These are phyloP conservation scores for Globisporangium viniferum DNA, from an alignment of 352 stramenopile species.

Conservation along the genomic window DNA sequence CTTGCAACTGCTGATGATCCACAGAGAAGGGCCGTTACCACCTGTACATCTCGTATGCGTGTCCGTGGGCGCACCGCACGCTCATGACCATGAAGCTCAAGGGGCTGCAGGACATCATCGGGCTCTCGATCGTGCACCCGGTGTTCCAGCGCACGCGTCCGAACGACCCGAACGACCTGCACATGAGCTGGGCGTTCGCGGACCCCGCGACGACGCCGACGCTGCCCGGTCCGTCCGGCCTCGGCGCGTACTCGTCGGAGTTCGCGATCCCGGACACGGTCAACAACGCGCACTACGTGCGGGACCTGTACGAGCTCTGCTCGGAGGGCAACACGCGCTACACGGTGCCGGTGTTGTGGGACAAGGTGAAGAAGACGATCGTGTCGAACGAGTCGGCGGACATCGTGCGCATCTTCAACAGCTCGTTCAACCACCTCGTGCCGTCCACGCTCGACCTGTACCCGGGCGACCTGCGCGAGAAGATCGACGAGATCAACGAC, in stretches of 20 bases:
- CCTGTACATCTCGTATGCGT: conserved; percentile 95
- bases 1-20: not conserved
- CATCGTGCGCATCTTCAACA: conserved; percentile 92
- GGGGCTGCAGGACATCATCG: conserved; percentile 93
- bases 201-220: conserved; percentile 60
- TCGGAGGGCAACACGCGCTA: conserved; percentile 76
- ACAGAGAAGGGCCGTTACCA: conserved; percentile 81
- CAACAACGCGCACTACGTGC: conserved; percentile 62
- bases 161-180: conserved; percentile 62
- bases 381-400: conserved; percentile 94
- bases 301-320: conserved; percentile 80
- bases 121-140: conserved; percentile 89
- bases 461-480: conserved; percentile 58
- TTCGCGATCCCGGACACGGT: conserved; percentile 59
- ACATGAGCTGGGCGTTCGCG: conserved; percentile 83
- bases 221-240: conserved; percentile 58
- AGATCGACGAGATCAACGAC: conserved; percentile 90
- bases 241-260: conserved; percentile 67
- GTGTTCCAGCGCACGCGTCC: conserved; percentile 78
- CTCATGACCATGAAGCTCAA: conserved; percentile 91
- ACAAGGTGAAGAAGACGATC: conserved; percentile 89
- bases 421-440: conserved; percentile 69
- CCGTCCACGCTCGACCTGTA: conserved; percentile 77
- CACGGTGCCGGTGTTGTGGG: conserved; percentile 90
- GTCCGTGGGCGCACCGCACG: conserved; percentile 85